Evolutionary conservation across 129 eudicot species (phyloP), one percentile per base, ranked within the genome.

Genomic region (Centella asiatica): DNA sequence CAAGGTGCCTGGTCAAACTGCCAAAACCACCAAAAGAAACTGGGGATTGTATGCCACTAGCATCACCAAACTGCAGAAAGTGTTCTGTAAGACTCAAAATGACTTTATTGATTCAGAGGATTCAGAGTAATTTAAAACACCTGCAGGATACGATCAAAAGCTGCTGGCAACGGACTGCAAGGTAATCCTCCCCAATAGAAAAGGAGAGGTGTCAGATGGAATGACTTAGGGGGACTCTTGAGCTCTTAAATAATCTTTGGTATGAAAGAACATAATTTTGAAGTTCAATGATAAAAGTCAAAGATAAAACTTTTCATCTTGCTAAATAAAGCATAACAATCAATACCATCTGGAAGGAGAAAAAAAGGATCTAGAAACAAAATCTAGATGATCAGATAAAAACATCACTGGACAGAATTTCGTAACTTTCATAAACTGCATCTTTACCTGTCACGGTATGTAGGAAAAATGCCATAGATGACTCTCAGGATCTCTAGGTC

Each of bases 11-110:
- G 32, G 96, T 87, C 78, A 93, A 88, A 81, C 99, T 93, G 66
- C 99, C 99, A 53, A 87, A 93, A 46, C 99, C 99, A 32, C 99
- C 99, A 68, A 93, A 93, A 45, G 99, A 93, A 65, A 93, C 95
- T 4, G 99, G 99, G 59, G 96, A 93, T 57, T 93, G 99, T 68
- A 93, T 85, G 71, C 99, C 96, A 47, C 99, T 93, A 31, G 99
- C 96, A 82, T 93, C 99, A 44, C 99, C 96, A 67, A 93, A 93
- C 96, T 87, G 85, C 71, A 79, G 60, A 75, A 46, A 62, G 68
- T 60, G 56, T 17, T 29, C 10, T 39, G 63, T 67, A 51, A 77
- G 49, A 59, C 44, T 66, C 54, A 22, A 75, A 27, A 27, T 58
- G 34, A 73, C 50, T 32, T 48, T 52, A 63, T 75, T 60, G 45